Conservation (phyloP, 23 red algal genomes). For the Pyropia haitanensis region DNA sequence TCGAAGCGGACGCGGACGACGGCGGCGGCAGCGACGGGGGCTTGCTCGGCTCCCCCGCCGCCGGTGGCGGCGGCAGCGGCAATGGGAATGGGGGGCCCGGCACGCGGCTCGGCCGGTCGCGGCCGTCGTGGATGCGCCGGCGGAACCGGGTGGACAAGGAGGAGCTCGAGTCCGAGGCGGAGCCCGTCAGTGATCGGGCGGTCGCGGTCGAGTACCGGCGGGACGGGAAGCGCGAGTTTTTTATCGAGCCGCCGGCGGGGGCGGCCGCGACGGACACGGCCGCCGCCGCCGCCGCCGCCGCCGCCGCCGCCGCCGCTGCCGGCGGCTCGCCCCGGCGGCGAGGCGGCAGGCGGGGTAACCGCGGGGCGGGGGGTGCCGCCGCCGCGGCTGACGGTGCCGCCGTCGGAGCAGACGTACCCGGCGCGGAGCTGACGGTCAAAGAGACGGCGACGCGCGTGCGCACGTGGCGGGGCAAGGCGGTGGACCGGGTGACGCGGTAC, state of each 20-base stretch:
- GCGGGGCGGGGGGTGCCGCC: too few species aligned
- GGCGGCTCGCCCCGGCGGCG: too few species aligned
- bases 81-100: too few species aligned
- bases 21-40: too few species aligned
- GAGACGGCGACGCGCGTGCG: constrained; percentile 22
- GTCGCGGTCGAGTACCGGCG: constrained; percentile 55
- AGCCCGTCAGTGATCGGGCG: constrained; percentile 36
- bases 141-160: too few species aligned
- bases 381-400: background rate
- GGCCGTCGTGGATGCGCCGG: too few species aligned
- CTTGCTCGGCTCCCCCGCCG: too few species aligned
- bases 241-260: constrained; percentile 14
- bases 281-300: too few species aligned
- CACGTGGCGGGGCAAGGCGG: constrained; percentile 52
- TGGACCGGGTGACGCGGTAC: constrained; percentile 54
- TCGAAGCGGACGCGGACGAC: too few species aligned
- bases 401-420: background rate
- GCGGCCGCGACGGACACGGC: background rate
- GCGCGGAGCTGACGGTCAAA: constrained; percentile 29
- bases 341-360: background rate
- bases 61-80: too few species aligned
- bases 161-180: background rate
- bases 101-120: too few species aligned
- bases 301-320: too few species aligned
- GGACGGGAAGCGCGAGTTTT: constrained; percentile 43